Conservation (phyloP, 139 green algal genomes). For the Picochlorum costavermella region DNA sequence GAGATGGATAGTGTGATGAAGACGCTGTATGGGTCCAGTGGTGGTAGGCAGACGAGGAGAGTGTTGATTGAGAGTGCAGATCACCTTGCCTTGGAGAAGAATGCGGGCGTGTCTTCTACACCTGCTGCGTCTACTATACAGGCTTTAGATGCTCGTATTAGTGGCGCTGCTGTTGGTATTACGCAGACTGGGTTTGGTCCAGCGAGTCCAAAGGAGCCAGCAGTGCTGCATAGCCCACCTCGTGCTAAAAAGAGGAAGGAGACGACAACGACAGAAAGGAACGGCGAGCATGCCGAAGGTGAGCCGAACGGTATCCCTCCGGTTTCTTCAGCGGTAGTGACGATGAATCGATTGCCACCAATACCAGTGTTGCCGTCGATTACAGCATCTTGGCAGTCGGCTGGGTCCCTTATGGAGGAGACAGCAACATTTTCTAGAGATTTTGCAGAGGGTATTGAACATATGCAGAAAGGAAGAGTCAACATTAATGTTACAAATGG, state of each 20-base stretch:
- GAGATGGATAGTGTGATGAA: slow-evolving; percentile 43
- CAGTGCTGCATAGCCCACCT: neutral
- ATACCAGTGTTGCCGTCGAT: neutral
- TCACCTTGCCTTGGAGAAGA: slow-evolving; percentile 29
- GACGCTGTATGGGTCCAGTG: slow-evolving; percentile 46
- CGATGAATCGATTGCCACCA: neutral
- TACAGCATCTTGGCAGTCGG: neutral
- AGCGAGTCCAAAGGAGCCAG: neutral
- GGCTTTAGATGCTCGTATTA: slow-evolving; percentile 18
- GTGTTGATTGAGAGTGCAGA: slow-evolving; percentile 34
- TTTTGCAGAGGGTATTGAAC: slow-evolving; percentile 1
- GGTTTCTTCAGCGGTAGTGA: too few relatives aligned
- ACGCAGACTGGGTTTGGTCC: slow-evolving; percentile 23
- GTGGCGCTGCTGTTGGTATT: neutral
- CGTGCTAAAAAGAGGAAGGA: neutral
- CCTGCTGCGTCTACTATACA: neutral
- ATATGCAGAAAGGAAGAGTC: neutral
- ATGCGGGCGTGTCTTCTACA: neutral
- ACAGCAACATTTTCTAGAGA: neutral
- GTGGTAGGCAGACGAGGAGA: slow-evolving; percentile 1
- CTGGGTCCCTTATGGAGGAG: neutral
- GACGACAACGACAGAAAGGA: neutral
- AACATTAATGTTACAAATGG: neutral
- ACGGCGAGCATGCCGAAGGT: neutral
- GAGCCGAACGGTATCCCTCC: neutral